Conservation (phyloP, 176 grass and related monocot species). For the Oryza australiensis region DNA sequence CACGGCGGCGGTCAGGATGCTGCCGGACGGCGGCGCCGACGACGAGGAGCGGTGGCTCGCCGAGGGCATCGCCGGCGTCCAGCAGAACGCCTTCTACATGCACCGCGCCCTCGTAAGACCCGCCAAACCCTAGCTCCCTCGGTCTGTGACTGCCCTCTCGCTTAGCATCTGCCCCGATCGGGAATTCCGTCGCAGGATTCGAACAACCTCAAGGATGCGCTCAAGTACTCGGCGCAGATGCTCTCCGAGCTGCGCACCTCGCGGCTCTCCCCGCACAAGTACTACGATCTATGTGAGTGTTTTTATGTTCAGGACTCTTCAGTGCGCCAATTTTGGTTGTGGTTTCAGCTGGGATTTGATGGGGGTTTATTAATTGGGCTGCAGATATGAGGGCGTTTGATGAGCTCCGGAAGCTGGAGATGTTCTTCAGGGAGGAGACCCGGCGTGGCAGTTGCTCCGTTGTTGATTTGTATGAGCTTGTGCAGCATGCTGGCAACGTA, state of each 20-base stretch:
- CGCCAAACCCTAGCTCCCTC: constrained; percentile 32
- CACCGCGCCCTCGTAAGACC: constrained; percentile 84
- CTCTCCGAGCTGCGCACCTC: constrained; percentile 97
- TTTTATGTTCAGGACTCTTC: not conserved
- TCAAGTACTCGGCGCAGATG: constrained; percentile 99
- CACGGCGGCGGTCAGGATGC: constrained; percentile 54
- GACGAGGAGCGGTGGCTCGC: constrained; percentile 98
- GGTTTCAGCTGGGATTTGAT: constrained; percentile 22
- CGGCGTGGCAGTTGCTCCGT: constrained; percentile 76
- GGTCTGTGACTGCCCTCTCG: not conserved
- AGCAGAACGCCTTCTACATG: constrained; percentile 99
- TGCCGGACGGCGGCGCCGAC: constrained; percentile 56
- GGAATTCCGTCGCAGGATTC: constrained; percentile 61
- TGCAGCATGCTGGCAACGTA: constrained; percentile 94
- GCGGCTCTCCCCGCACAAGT: constrained; percentile 91
- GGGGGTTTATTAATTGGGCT: constrained; percentile 10
- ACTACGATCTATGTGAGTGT: constrained; percentile 92
- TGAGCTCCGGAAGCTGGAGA: constrained; percentile 94
- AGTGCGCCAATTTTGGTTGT: constrained; percentile 6
- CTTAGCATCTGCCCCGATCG: constrained; percentile 31
- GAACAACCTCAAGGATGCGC: constrained; percentile 95
- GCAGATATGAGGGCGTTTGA: constrained; percentile 98
- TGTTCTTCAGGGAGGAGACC: constrained; percentile 98
- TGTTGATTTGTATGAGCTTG: constrained; percentile 90
- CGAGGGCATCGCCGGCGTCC: constrained; percentile 97